These are phyloP conservation scores for Berkeleyomyces rouxiae DNA, from an alignment of 2,329 filamentous ascomycete genomes.

Conservation along the genomic window DNA sequence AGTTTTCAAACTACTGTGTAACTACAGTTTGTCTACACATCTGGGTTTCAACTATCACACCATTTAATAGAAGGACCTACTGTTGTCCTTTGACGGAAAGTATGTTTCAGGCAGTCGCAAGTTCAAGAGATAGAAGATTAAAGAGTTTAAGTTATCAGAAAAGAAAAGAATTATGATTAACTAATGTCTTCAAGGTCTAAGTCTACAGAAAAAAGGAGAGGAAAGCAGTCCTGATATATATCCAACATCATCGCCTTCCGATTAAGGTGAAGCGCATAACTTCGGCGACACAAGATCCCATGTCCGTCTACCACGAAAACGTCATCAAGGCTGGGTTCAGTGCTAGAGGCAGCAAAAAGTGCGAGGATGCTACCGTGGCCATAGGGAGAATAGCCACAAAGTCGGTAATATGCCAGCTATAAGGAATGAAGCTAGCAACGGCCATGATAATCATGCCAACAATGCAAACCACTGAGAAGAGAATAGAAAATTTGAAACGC, in stretches of 20 bases:
- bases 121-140: too few relatives aligned
- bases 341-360: constrained; percentile 54
- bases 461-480: constrained; percentile 42
- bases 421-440: constrained; percentile 44
- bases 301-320: constrained; percentile 46
- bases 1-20: too few relatives aligned
- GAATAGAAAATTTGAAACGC: constrained; percentile 60
- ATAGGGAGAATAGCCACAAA: constrained; percentile 65
- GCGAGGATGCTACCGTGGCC: constrained; percentile 50
- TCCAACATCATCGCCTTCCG: too few relatives aligned
- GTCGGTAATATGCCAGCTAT: constrained; percentile 49
- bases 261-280: too few relatives aligned
- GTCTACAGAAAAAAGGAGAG: too few relatives aligned
- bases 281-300: neutral
- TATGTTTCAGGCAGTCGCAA: too few relatives aligned
- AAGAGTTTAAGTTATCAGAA: neutral
- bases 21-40: too few relatives aligned
- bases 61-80: too few relatives aligned
- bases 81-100: too few relatives aligned
- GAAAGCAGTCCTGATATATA: too few relatives aligned
- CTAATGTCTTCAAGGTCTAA: too few relatives aligned
- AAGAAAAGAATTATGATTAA: neutral
- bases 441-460: constrained; percentile 48
- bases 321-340: constrained; percentile 69
- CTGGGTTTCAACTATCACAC: too few relatives aligned